Base-by-base conservation (phyloP, 805 yeast species). In the Barnettozyma wickerhamii region DNA sequence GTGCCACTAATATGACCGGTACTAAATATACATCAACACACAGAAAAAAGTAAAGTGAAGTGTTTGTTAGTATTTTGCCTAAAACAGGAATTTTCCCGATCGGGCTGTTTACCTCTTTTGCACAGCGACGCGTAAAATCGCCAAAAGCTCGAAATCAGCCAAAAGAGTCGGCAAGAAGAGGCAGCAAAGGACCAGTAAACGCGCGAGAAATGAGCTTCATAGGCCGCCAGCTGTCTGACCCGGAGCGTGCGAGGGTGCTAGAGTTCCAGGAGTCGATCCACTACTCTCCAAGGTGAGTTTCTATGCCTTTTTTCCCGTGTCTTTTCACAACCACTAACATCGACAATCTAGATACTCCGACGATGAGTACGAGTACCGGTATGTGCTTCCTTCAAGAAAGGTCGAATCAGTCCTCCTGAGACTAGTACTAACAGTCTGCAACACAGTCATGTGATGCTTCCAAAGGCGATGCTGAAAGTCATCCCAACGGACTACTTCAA, bases 211-310 rank as follows among this genome's bases (percentile, higher is more conserved):
- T 71, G 56, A 49, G 60, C 46, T 64, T 60, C 67, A 62, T 52
- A 71, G 78, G 63, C 72, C 77, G 98, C 59, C 82, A 81, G 55
- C 74, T 93, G 38, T 73, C 93, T 2, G 91, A 85, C 29, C 70
- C 80, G 21, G 99, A 93, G 61, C 71, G 95, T 49, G 87, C 89
- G 27, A 79, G 91, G 38, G 82, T 91, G 30, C 77, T 84, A 52
- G 96, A 91, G 59, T 93, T 88, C 59, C 95, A 86, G 59, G 98
- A 93, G 42, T 77, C 84, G 63, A 93, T 93, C 53, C 96, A 93
- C 63, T 93, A 93, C 60, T 87, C 96, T 9, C 93, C 95, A 42
- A 68, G 81, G 72, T 68, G 42, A 14, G 70, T 56, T 4, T 24
- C 35, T 17, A 19, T 7, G 10, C 4, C 3, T n/a, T 24, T 26